A percentile compares a stretch with the other conserved stretches of the same genome.
Evolutionary conservation across 2,329 filamentous ascomycete genomes (phyloP).

Genomic region (Pyricularia pennisetigena): DNA sequence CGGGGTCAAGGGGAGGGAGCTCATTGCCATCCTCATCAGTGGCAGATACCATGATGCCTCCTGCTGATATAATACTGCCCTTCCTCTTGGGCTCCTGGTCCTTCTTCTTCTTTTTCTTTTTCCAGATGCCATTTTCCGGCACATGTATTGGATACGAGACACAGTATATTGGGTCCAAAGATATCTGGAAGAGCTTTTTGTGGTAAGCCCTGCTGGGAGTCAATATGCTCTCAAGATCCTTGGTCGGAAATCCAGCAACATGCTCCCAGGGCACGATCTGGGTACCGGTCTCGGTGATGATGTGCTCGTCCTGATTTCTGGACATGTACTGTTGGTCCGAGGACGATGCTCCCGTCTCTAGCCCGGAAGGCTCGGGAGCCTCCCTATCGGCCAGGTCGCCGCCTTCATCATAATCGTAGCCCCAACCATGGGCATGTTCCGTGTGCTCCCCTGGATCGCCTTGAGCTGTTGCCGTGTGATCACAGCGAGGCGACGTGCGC

Average conservation of each 20-base stretch:
- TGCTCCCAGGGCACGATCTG: constrained; percentile 61
- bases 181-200: constrained; percentile 74
- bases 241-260: constrained; percentile 63
- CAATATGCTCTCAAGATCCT: constrained; percentile 70
- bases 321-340: constrained; percentile 28
- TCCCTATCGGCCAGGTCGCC: constrained; percentile 40
- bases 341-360: constrained; percentile 19
- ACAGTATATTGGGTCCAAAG: constrained; percentile 69
- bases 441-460: constrained; percentile 16
- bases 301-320: constrained; percentile 44
- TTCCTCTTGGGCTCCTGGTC: constrained; percentile 21
- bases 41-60: neutral
- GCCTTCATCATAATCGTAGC: constrained; percentile 28
- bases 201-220: constrained; percentile 68
- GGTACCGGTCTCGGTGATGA: constrained; percentile 43
- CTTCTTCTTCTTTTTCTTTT: constrained; percentile 45
- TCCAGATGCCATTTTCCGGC: constrained; percentile 68
- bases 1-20: constrained; percentile 11
- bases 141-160: constrained; percentile 79
- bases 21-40: constrained; percentile 16
- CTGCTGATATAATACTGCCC: neutral
- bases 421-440: constrained; percentile 20
- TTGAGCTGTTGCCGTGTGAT: neutral
- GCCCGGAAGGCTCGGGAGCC: constrained; percentile 14
- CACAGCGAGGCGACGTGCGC: constrained; percentile 22